Base-by-base conservation (phyloP, 2,329 filamentous ascomycete genomes). In the Teratosphaeria destructans region DNA sequence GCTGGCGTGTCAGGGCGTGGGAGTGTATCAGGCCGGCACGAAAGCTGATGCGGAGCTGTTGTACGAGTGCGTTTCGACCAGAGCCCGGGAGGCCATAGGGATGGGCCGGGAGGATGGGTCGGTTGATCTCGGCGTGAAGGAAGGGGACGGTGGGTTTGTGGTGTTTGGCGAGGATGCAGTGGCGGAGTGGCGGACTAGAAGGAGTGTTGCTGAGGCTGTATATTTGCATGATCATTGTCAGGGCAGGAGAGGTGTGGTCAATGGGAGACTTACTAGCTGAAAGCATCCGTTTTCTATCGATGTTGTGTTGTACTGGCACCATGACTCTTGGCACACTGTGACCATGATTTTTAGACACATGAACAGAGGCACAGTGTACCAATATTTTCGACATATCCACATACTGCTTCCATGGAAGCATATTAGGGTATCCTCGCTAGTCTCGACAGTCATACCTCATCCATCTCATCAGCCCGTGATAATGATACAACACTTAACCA, bases 21-120 rank as follows among this genome's bases (percentile, higher is more conserved):
- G 84, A 0, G 68, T 89, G 3, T 89, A 89, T 67, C 85, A 89
- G 62, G 81, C 82, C 1, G 86, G 85, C 0, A 86, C 83, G 1
- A 78, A 78, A 60, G 68, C 72, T 16, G 84, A 87, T 67, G 81
- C 84, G 0, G 77, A 81, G 61, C 61, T 85, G 3, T 71, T 90
- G 54, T 87, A 78, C 66, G 80, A 80, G 69, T 73, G 79, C 72
- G 59, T 71, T 34, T 71, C 66, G 29, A 70, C 66, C 3, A 57
- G 67, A 56, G 70, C 70, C 5, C 67, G 63, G 60, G 59, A 64
- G 56, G 71, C 70, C 3, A 73, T 74, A 49, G 71, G 71, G 1
- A 57, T 71, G 3, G 60, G 60, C 7, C 64, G 71, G 75, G 80
- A 69, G 76, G 77, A 69, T 69, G 77, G 34, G 76, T 34, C 37